Evolutionary conservation across 2,329 filamentous ascomycete species (phyloP).

Genomic region (Phialocephala subalpina): DNA sequence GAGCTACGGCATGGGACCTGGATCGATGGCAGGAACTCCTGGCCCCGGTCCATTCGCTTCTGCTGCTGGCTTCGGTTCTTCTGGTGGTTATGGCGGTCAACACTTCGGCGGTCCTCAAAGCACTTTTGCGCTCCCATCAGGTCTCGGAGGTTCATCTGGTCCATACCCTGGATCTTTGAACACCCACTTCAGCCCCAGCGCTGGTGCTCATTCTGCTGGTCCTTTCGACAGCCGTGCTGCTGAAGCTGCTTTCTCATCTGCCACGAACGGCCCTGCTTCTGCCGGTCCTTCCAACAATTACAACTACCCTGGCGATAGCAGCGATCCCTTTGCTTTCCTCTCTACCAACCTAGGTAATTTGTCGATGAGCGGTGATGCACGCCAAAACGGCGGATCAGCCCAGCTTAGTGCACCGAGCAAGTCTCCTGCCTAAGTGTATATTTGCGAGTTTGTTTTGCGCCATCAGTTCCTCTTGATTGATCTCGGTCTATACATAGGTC

Average conservation of each 20-base stretch:
- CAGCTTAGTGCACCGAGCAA: constrained; percentile 44
- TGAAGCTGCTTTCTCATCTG: constrained; percentile 92
- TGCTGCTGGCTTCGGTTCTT: constrained; percentile 71
- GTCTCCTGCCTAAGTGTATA: constrained; percentile 42
- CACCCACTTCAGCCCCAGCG: constrained; percentile 78
- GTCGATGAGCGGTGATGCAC: constrained; percentile 70
- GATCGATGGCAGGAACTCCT: constrained; percentile 84
- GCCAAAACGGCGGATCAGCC: constrained; percentile 64
- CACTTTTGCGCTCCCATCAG: constrained; percentile 88
- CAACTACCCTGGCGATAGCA: constrained; percentile 58
- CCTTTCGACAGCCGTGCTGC: constrained; percentile 93
- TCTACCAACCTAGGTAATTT: constrained; percentile 76
- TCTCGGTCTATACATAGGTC: constrained; percentile 40
- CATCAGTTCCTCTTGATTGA: constrained; percentile 37
- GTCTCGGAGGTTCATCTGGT: constrained; percentile 79
- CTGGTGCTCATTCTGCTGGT: constrained; percentile 81
- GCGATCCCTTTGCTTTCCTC: constrained; percentile 83
- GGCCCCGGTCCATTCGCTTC: constrained; percentile 81
- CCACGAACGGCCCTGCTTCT: constrained; percentile 81
- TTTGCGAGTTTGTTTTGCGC: constrained; percentile 32
- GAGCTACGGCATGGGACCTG: constrained; percentile 84
- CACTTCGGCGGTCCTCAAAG: constrained; percentile 89
- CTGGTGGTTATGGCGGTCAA: constrained; percentile 71
- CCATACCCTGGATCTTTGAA: constrained; percentile 81
- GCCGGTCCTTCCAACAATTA: constrained; percentile 78